Base-by-base conservation (phyloP, 1,284 basidiomycete species). In the Malassezia japonica region DNA sequence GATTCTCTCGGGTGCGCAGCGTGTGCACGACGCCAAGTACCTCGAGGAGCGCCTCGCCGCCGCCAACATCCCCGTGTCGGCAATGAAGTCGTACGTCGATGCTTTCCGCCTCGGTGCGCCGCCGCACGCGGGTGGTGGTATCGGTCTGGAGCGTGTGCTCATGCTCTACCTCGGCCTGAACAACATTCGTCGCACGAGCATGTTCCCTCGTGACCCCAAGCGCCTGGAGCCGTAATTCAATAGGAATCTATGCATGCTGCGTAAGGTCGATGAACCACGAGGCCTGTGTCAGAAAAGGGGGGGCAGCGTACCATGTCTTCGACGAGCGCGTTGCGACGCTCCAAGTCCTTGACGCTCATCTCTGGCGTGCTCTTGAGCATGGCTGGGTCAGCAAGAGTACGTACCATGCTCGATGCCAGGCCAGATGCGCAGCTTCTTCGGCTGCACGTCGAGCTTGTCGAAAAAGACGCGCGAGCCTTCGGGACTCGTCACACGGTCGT, bases 1-100 rank as follows among this genome's bases (percentile, higher is more conserved):
- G 76, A 96, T 98, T 67, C 79, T 98, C 25, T 95, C 90, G 2
- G 92, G 92, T 15, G 92, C 92, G 16, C 92, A 98, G 75, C 87
- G 91, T 78, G 83, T 95, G 47, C 94, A 98, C 76, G 90, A 96
- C 67, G 82, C 92, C 5, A 76, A 77, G 13, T 78, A 92, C 57
- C 81, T 98, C 54, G 80, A 80, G 55, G 81, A 86, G 76, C 81
- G 85, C 74, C 94, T 92, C 90, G 76, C 75, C 61, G 77, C 75
- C 46, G 79, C 78, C 44, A 79, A 78, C 48, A 83, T 94, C 56
- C 83, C 89, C 66, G 88, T 87, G 3, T 83, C 82, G 41, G 81
- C 81, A 31, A 91, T 95, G 87, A 82, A 83, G 73, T 80, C 80
- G 53, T 98, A 98, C 75, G 75, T 98, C 46, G 88, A 96, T 72